Base-by-base conservation (phyloP, 805 yeast species). In the Lipomyces spencermartinsiae region DNA sequence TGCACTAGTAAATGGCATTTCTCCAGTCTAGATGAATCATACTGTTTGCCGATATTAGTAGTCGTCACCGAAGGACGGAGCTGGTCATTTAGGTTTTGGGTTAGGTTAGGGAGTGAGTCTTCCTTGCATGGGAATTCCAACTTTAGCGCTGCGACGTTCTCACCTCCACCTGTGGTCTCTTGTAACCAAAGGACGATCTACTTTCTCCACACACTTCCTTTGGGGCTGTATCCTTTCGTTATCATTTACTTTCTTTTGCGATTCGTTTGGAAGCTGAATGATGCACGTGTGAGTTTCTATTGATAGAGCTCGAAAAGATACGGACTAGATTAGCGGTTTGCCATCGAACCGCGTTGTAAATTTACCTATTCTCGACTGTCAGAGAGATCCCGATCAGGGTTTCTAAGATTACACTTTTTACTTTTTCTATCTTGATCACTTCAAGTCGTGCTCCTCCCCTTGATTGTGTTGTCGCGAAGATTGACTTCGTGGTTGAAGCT, bases 281-380 rank as follows among this genome's bases (percentile, higher is more conserved):
- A 43, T 43, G 49, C 49, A 43, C 25, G n/a, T 43, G 49, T 5
- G 19, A n/a, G 49, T 19, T 43, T 43, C 25, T 43, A 43, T 43
- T n/a, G n/a, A n/a, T 43, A 43, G 49, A n/a, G 49, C 49, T 43
- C 49, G 25, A 43, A 14, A 43, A n/a, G 22, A 16, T 43, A n/a
- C 49, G 49, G 49, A 43, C 19, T 43, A 16, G n/a, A 16, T 19
- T n/a, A 43, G 29, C 29, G 29, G 29, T 25, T 43, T 43, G 49
- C 49, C 49, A 43, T 16, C 49, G n/a, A 43, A 43, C 22, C 19
- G 49, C 49, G n/a, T 43, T 43, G 49, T 43, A 43, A 43, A 43
- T 43, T 43, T 43, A 43, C 49, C 46, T 16, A 14, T 9, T 43
- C 16, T 14, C 49, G 49, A 43, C 16, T 43, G 22, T 43, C 49